Evolutionary conservation across 495 filamentous ascomycete species (phyloP), one percentile per base, ranked within the genome.

Genomic region (Penicillium crystallinum): DNA sequence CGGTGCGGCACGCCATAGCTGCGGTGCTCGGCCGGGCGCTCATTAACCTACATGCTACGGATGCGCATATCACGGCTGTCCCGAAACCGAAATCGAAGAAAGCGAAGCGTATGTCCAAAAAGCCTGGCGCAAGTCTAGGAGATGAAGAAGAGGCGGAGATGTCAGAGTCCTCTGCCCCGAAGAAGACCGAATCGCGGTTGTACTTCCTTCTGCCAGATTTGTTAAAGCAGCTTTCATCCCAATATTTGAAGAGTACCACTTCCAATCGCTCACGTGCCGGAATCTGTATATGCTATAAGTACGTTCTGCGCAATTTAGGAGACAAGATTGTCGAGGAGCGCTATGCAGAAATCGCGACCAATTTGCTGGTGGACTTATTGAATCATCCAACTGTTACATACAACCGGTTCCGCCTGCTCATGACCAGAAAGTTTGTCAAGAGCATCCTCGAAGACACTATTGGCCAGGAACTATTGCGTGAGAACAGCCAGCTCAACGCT

Each of bases 361-460:
- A 95, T 62, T 69, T 97, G 34, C 81, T 92, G 6, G 70, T 82
- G 22, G 90, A 97, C 41, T 67, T 97, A 5, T 70, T 97, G 37
- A 88, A 89, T 54, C 81, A 87, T 59, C 78, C 81, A 8, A 87
- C 80, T 46, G 83, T 97, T 49, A 79, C 76, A 49, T 85, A 87
- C 56, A 95, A 96, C 64, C 84, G 93, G 18, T 96, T 97, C 67
- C 86, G 91, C 34, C 77, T 95, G 17, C 75, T 97, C 9, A 87
- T 88, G 42, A 90, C 90, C 8, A 80, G 93, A 49, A 89, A 87
- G 65, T 91, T 91, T 69, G 80, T 95, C 11, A 87, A 88, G 54
- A 83, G 85, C 31, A 83, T 97, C 19, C 69, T 97, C 33, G 89
- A 95, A 53, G 84, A 91, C 56, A 84, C 92, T 6, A 77, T 97